These are phyloP conservation scores for Claviceps sp. DNA, from an alignment of 2,329 filamentous ascomycete genomes.

Conservation along the genomic window DNA sequence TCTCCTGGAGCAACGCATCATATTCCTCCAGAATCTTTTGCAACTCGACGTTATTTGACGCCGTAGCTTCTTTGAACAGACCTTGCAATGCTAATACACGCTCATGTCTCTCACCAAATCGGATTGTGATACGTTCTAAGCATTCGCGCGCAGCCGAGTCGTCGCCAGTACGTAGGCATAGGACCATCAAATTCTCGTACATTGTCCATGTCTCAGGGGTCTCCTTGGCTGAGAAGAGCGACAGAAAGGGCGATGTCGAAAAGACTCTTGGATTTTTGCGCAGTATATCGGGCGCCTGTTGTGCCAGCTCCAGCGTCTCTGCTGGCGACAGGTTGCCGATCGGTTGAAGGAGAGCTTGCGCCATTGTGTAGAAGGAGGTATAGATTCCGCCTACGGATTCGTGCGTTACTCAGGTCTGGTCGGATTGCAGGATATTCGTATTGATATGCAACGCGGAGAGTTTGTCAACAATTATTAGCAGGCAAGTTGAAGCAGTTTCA, in stretches of 20 bases:
- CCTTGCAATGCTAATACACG: conserved; percentile 73
- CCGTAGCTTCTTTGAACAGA: conserved; percentile 71
- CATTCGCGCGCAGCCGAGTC: conserved; percentile 63
- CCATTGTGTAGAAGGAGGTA: conserved; percentile 22
- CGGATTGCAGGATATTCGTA: neutral
- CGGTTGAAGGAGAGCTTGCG: conserved; percentile 40
- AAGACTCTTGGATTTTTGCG: conserved; percentile 39
- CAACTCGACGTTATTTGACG: conserved; percentile 50
- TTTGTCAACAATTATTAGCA: neutral
- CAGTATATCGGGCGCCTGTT: conserved; percentile 45
- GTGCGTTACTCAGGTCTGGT: neutral
- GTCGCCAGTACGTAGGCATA: conserved; percentile 74
- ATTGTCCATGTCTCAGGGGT: conserved; percentile 69
- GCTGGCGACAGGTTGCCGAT: conserved; percentile 42
- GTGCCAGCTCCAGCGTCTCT: conserved; percentile 43
- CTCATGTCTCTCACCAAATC: conserved; percentile 78
- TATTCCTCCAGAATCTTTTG: conserved; percentile 64
- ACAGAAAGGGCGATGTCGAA: conserved; percentile 38
- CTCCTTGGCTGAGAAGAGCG: conserved; percentile 47
- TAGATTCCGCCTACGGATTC: neutral
- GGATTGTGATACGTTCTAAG: conserved; percentile 58
- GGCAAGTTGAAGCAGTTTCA: neutral
- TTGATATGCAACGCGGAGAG: neutral
- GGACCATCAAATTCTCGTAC: conserved; percentile 76
- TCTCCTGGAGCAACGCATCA: conserved; percentile 57